Evolutionary conservation across 2,329 filamentous ascomycete genomes (phyloP).

Genomic region (Penicillium sp.): DNA sequence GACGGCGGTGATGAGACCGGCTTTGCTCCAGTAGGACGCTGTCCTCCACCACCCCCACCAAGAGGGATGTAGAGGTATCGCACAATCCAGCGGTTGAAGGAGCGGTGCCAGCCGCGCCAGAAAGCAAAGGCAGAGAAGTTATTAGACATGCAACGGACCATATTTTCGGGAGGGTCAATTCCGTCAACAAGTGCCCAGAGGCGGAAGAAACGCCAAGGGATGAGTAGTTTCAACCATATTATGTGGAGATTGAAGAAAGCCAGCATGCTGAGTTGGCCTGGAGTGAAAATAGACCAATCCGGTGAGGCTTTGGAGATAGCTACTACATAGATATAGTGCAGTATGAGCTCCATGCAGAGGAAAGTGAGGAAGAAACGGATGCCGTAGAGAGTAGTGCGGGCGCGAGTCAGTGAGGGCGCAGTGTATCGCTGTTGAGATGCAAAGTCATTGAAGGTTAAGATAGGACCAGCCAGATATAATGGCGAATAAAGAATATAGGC

Average conservation of each 20-base stretch:
- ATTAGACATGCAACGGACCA: constrained; percentile 94
- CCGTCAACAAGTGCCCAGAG: constrained; percentile 92
- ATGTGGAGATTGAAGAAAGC: constrained; percentile 96
- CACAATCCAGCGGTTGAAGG: constrained; percentile 91
- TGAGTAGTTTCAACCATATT: constrained; percentile 95
- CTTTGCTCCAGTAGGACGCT: constrained; percentile 29
- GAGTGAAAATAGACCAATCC: constrained; percentile 80
- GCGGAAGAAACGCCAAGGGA: constrained; percentile 98
- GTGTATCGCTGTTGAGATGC: constrained; percentile 81
- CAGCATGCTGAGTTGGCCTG: constrained; percentile 84
- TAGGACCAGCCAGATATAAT: constrained; percentile 88
- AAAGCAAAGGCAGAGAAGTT: constrained; percentile 91
- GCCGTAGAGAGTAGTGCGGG: constrained; percentile 78
- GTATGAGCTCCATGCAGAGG: constrained; percentile 85
- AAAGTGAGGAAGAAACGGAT: constrained; percentile 80
- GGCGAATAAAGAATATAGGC: constrained; percentile 91
- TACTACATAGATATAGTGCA: constrained; percentile 91
- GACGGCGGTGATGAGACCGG: constrained; percentile 50
- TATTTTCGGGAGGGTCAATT: constrained; percentile 95
- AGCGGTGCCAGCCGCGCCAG: constrained; percentile 96
- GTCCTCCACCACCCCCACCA: constrained; percentile 64
- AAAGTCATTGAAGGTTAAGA: constrained; percentile 98
- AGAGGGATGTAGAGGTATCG: constrained; percentile 93
- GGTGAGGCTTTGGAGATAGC: constrained; percentile 84
- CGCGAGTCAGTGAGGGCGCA: constrained; percentile 69